phyloP scores from a whole-genome alignment of 805 yeast genomes.

The Hyphopichia homilentoma region DNA sequence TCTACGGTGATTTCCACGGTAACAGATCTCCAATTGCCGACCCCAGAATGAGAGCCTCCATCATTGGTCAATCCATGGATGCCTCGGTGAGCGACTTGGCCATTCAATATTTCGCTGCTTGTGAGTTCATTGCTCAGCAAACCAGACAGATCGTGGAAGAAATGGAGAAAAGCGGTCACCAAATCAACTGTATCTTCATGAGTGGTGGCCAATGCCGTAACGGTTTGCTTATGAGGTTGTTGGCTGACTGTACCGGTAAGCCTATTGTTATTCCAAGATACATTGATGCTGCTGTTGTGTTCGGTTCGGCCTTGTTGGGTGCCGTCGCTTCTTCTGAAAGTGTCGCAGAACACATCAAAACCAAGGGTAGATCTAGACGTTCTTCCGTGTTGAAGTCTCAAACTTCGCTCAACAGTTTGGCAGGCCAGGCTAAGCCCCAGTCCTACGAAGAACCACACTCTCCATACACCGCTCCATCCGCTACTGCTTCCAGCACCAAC shows the following conservation, averaged over 20 bases:
- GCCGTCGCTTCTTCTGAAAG: conserved; percentile 84
- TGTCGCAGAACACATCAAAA: conserved; percentile 32
- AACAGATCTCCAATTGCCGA: conserved; percentile 98
- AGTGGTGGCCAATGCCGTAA: conserved; percentile 97
- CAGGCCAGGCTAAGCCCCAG: conserved; percentile 8
- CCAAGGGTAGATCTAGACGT: conserved; percentile 34
- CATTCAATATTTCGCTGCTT: conserved; percentile 82
- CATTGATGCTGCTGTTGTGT: conserved; percentile 95
- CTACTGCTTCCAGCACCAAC: conserved; percentile 66
- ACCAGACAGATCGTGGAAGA: conserved; percentile 91
- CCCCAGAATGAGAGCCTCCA: conserved; percentile 85
- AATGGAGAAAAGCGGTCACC: conserved; percentile 78
- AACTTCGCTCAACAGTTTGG: conserved; percentile 18
- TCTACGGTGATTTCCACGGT: conserved; percentile 96
- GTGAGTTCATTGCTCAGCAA: conserved; percentile 97
- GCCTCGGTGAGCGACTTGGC: conserved; percentile 81
- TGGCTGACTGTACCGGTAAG: conserved; percentile 90
- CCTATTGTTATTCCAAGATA: conserved; percentile 92
- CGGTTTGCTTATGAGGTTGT: conserved; percentile 78
- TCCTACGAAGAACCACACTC: conserved; percentile 42
- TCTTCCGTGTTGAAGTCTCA: conserved; percentile 26
- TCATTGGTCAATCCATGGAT: conserved; percentile 93
- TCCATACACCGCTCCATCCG: conserved; percentile 77
- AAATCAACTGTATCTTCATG: conserved; percentile 72
- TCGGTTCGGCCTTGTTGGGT: conserved; percentile 92